Evolutionary conservation across 1,284 basidiomycete species (phyloP), one percentile per base, ranked within the genome.

Genomic region (Pascua sp.): DNA sequence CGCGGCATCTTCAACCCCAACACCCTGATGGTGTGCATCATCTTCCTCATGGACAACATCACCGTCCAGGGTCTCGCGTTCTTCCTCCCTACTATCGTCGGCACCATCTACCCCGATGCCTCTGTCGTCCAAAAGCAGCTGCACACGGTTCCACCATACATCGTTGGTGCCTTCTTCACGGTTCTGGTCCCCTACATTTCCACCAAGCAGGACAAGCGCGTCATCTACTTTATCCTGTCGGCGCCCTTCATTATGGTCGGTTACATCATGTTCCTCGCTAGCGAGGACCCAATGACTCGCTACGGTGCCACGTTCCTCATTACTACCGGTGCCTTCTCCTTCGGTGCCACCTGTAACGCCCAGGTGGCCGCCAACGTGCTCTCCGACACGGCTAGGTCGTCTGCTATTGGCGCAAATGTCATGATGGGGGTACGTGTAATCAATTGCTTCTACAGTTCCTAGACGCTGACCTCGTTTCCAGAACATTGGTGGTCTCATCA

Each of bases 11-110:
- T 60, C 37, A 62, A 64, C 42, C 62, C 64, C 16, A 63, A 62
- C 54, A 63, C 64, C 1, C 37, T 72, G 16, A 53, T 63, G 16
- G 56, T 64, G 42, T 66, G 72, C 2, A 38, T 70, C 24, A 72
- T 75, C 55, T 77, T 77, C 66, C 51, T 79, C 5, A 59, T 79
- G 49, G 68, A 77, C 65, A 79, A 79, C 67, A 69, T 76, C 42
- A 68, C 68, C 8, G 70, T 72, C 1, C 70, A 73, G 50, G 67
- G 71, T 8, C 57, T 71, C 3, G 72, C 68, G 7, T 70, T 76
- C 51, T 77, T 77, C 64, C 53, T 71, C 3, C 70, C 72, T 0
- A 73, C 74, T 4, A 70, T 78, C 16, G 71, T 79, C 13, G 39
- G 55, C 0, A 71, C 67, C 2, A 71, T 79, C 57, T 79, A 72